Evolutionary conservation across 2,329 filamentous ascomycete species (phyloP), one percentile per base, ranked within the genome.

Genomic region (Hymenoscyphus repandus): DNA sequence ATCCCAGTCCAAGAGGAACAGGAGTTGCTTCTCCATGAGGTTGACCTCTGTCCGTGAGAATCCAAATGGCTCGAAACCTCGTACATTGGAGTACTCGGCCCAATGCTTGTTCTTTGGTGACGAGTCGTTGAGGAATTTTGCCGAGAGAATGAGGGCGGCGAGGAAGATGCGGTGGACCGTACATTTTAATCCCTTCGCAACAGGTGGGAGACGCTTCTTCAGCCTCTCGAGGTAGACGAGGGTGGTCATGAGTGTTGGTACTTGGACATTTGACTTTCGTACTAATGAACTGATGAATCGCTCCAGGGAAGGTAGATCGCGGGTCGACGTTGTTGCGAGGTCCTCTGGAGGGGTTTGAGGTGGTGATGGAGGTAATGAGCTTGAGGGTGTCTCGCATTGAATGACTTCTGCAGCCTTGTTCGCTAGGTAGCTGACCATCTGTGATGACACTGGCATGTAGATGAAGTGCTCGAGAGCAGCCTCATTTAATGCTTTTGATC

Each of bases 61-160:
- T 62, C 90, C 88, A 65, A 97, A 99, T 65, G 77, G 81, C 66
- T 74, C 77, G 55, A 62, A 67, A 7, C 76, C 73, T 10, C 77
- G 78, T 61, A 96, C 85, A 63, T 85, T 74, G 53, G 87, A 95
- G 77, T 97, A 99, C 64, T 84, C 86, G 58, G 93, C 91, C 93
- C 93, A 99, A 78, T 99, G 93, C 83, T 97, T 97, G 82, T 99
- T 99, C 84, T 97, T 97, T 57, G 93, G 93, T 11, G 90, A 96
- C 55, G 90, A 96, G 77, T 97, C 93, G 70, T 99, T 97, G 62
- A 97, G 80, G 70, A 96, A 96, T 83, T 99, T 99, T 62, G 93
- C 92, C 1, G 93, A 84, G 41, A 86, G 77, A 66, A 93, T 93
- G 59, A 92, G 83, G 13, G 88, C 77, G 38, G 89, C 92, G 44